Conservation (phyloP, 768 basidiomycete genomes). For the Termitomyces sp. region DNA sequence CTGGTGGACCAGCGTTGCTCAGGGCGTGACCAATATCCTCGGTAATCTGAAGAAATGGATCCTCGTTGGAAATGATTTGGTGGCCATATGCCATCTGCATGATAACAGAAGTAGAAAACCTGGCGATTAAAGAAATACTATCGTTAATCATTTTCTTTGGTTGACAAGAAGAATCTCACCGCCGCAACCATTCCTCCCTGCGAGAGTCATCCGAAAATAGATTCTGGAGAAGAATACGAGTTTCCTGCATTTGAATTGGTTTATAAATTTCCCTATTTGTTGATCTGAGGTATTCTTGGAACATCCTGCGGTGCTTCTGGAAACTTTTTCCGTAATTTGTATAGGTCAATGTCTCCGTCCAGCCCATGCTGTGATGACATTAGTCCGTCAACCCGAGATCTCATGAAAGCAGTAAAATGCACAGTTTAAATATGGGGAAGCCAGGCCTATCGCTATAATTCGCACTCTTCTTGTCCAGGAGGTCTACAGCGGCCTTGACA, state of each 20-base stretch:
- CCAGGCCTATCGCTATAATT: constrained; percentile 30
- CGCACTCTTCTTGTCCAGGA: constrained; percentile 33
- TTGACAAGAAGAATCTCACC: background rate
- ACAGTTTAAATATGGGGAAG: constrained; percentile 8
- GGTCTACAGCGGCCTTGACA: constrained; percentile 29
- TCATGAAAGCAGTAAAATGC: background rate
- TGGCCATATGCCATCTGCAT: constrained; percentile 28
- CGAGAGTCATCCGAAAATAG: constrained; percentile 20
- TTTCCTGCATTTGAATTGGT: constrained; percentile 20
- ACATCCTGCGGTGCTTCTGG: constrained; percentile 17
- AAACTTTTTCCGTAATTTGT: constrained; percentile 22
- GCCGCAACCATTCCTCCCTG: constrained; percentile 18
- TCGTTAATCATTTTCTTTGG: background rate
- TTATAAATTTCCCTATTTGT: constrained; percentile 10
- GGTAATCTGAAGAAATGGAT: constrained; percentile 30
- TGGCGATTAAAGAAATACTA: background rate
- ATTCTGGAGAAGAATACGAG: constrained; percentile 22
- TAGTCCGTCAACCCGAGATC: background rate
- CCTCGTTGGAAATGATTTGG: constrained; percentile 23
- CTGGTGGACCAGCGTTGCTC: constrained; percentile 19
- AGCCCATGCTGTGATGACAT: constrained; percentile 8
- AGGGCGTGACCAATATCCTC: constrained; percentile 23
- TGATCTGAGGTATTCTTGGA: constrained; percentile 21
- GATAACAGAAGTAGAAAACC: constrained; percentile 15
- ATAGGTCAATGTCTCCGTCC: background rate